phyloP scores from a whole-genome alignment of 2,329 filamentous ascomycete species.

The Mariannaea elegans region DNA sequence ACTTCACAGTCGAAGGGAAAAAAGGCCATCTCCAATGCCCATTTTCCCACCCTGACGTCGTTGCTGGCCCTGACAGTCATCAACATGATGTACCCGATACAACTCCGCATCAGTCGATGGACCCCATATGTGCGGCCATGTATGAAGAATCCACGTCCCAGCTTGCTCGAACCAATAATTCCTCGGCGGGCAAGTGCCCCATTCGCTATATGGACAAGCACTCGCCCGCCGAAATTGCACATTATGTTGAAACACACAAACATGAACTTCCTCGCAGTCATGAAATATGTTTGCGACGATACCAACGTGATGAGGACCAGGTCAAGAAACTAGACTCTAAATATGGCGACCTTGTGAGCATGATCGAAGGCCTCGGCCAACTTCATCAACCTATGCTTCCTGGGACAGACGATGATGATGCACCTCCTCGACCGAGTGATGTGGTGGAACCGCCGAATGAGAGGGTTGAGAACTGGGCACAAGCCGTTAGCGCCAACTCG shows the following conservation, averaged over 20 bases:
- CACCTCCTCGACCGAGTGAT: conserved; percentile 53
- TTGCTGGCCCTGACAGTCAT: conserved; percentile 39
- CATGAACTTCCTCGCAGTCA: conserved; percentile 94
- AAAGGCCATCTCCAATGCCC: conserved; percentile 84
- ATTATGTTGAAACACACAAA: conserved; percentile 94
- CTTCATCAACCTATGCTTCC: conserved; percentile 91
- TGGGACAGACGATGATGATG: conserved; percentile 60
- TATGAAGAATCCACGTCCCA: conserved; percentile 67
- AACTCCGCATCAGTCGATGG: conserved; percentile 59
- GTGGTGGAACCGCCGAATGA: conserved; percentile 67
- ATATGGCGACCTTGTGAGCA: conserved; percentile 89
- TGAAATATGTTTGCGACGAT: conserved; percentile 88
- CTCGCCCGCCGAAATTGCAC: conserved; percentile 89
- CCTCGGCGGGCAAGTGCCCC: conserved; percentile 76
- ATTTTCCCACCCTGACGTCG: conserved; percentile 65
- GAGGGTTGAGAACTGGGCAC: conserved; percentile 87
- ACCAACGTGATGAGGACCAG: conserved; percentile 86
- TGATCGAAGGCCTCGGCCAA: conserved; percentile 89
- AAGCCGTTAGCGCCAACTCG: conserved; percentile 70
- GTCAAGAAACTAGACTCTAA: conserved; percentile 92
- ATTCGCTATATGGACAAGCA: conserved; percentile 94
- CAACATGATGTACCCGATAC: conserved; percentile 45
- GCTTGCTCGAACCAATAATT: conserved; percentile 57
- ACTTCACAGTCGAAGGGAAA: conserved; percentile 88
- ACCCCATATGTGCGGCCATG: conserved; percentile 73